Base-by-base conservation (phyloP, 1,139 yeast genomes). In the Eremothecium coryli region DNA sequence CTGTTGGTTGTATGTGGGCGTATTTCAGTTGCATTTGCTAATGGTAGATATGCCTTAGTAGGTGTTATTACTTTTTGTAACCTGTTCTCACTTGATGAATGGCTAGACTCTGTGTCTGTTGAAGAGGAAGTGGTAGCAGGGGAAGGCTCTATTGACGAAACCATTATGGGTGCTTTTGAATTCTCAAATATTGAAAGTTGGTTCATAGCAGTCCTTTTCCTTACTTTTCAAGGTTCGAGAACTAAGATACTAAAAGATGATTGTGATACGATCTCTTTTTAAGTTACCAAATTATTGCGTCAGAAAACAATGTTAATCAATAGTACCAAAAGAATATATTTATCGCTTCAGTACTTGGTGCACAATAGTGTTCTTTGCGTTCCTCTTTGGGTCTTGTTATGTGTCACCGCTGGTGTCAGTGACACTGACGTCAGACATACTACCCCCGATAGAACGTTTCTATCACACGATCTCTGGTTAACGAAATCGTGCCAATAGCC, bases 311-410 rank as follows among this genome's bases (percentile, higher is more conserved):
- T n/a, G n/a, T n/a, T n/a, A n/a, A n/a, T n/a, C n/a, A n/a, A n/a
- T n/a, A n/a, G n/a, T n/a, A n/a, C n/a, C n/a, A n/a, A n/a, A n/a
- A n/a, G n/a, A n/a, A n/a, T n/a, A n/a, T n/a, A n/a, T n/a, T n/a
- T n/a, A n/a, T n/a, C 10, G 15, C n/a, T 25, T 25, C n/a, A 25
- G 28, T 25, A 25, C 28, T 15, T 11, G n/a, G 30, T 16, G 22
- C 30, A 27, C 20, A 27, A 27, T 27, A 27, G 15, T 27, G 22
- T 27, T 27, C 30, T 27, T 27, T 27, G 30, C 30, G 30, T 27
- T 18, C 30, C 11, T 16, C 22, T n/a, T 16, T 14, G 5, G 14
- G 17, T n/a, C 11, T 15, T 3, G n/a, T 9, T 23, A 16, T 27
- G 5, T 15, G 30, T 10, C 30, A 22, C 30, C 17, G 30, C n/a